These are phyloP conservation scores for Pholiota molesta DNA, from an alignment of 768 basidiomycete species.

Conservation along the genomic window DNA sequence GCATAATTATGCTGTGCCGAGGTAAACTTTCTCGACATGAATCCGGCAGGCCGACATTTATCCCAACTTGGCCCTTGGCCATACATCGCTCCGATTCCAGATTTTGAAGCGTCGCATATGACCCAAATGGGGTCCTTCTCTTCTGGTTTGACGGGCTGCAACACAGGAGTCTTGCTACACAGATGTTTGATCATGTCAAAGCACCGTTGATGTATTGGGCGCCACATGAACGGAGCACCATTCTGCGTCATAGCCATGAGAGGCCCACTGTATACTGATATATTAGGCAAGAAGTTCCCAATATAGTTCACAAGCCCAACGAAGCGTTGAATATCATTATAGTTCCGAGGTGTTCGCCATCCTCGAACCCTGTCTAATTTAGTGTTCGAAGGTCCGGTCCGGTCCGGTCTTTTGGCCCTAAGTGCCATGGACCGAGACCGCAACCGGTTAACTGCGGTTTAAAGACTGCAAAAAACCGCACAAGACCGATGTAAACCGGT, in stretches of 20 bases:
- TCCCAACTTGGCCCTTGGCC: constrained; percentile 33
- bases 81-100: constrained; percentile 31
- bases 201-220: constrained; percentile 25
- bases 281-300: constrained; percentile 36
- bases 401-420: no score
- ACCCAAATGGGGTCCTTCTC: constrained; percentile 29
- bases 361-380: constrained; percentile 24
- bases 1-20: constrained; percentile 29
- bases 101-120: constrained; percentile 33
- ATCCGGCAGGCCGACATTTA: constrained; percentile 34
- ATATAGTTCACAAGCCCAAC: constrained; percentile 43
- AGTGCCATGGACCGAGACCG: no score
- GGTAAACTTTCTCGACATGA: constrained; percentile 37
- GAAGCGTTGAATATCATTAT: constrained; percentile 41
- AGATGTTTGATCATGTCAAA: constrained; percentile 40
- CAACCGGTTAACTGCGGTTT: no score
- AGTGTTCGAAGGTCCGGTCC: no score
- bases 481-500: no score
- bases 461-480: no score
- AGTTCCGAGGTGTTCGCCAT: constrained; percentile 35
- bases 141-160: constrained; percentile 24
- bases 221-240: constrained; percentile 29
- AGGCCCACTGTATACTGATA: constrained; percentile 33
- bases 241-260: constrained; percentile 31
- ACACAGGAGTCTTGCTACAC: constrained; percentile 14